A percentile compares a stretch with the other conserved stretches of the same genome.
Conservation (phyloP, 2,329 filamentous ascomycete genomes). For the Diplocarpon mali region DNA sequence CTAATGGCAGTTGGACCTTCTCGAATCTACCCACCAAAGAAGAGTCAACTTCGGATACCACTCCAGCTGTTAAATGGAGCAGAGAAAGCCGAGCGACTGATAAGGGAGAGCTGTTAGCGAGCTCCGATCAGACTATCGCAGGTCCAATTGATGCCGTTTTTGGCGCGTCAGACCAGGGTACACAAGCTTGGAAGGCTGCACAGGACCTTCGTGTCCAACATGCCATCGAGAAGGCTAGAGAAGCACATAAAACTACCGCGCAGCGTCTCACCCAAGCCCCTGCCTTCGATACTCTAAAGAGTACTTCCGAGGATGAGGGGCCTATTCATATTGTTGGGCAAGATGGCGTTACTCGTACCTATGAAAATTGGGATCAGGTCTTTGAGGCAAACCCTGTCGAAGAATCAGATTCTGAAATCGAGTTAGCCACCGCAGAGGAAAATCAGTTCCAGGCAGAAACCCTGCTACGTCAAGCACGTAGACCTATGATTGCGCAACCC, state of each 20-base stretch:
- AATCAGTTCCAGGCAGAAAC: slow-evolving; percentile 14
- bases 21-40: slow-evolving; percentile 28
- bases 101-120: too few relatives aligned
- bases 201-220: slow-evolving; percentile 13
- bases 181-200: slow-evolving; percentile 11
- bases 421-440: slow-evolving; percentile 8
- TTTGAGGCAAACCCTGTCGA: slow-evolving; percentile 18
- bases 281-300: neutral
- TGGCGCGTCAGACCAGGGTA: neutral
- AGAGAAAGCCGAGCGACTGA: neutral
- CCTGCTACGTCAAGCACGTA: slow-evolving; percentile 11
- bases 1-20: slow-evolving; percentile 52
- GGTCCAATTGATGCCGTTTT: neutral
- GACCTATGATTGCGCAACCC: slow-evolving; percentile 7
- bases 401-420: slow-evolving; percentile 13
- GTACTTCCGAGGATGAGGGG: neutral
- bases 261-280: neutral
- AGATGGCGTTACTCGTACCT: slow-evolving; percentile 15
- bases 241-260: slow-evolving; percentile 2
- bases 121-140: too few relatives aligned
- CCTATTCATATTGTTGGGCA: slow-evolving; percentile 12
- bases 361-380: slow-evolving; percentile 14
- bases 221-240: slow-evolving; percentile 9
- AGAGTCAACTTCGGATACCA: neutral
- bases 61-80: neutral